Evolutionary conservation across 2,329 filamentous ascomycete species (phyloP).

Genomic region (Teratosphaeria destructans): DNA sequence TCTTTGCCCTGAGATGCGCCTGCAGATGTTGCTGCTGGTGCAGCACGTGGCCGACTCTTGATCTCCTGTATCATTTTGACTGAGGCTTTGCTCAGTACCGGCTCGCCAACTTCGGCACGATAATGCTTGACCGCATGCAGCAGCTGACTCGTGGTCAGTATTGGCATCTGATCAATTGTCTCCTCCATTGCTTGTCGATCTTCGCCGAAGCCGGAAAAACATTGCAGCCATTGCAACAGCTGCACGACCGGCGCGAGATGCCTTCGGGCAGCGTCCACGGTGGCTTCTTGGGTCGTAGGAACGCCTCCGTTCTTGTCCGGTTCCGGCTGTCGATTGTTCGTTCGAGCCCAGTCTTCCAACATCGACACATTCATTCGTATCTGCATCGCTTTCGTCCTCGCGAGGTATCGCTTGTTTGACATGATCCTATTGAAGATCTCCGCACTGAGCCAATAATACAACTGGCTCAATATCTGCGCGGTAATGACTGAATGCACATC

Average conservation of each 20-base stretch:
- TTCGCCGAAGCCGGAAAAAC: slow-evolving; percentile 87
- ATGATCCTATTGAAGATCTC: slow-evolving; percentile 98
- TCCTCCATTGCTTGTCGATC: slow-evolving; percentile 80
- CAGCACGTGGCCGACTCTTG: slow-evolving; percentile 45
- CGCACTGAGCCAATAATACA: slow-evolving; percentile 91
- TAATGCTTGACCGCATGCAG: slow-evolving; percentile 90
- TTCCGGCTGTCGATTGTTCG: slow-evolving; percentile 87
- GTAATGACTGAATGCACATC: slow-evolving; percentile 96
- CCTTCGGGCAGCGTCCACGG: slow-evolving; percentile 68
- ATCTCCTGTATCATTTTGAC: slow-evolving; percentile 75
- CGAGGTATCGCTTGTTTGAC: slow-evolving; percentile 88
- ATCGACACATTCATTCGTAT: slow-evolving; percentile 97
- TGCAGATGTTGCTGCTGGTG: slow-evolving; percentile 5
- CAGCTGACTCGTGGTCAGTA: slow-evolving; percentile 75
- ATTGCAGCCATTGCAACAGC: slow-evolving; percentile 92
- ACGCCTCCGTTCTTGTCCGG: slow-evolving; percentile 91
- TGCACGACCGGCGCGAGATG: slow-evolving; percentile 89
- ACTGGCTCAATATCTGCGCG: slow-evolving; percentile 79
- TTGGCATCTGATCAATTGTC: slow-evolving; percentile 79
- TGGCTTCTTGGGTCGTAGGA: slow-evolving; percentile 73
- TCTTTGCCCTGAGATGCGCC: slow-evolving; percentile 1
- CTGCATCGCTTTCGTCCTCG: slow-evolving; percentile 97
- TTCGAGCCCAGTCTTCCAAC: slow-evolving; percentile 88
- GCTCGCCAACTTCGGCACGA: slow-evolving; percentile 88
- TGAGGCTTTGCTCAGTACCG: slow-evolving; percentile 75